Evolutionary conservation across 768 basidiomycete genomes (phyloP), one percentile per base, ranked within the genome.

Genomic region (Calocera viscosa): DNA sequence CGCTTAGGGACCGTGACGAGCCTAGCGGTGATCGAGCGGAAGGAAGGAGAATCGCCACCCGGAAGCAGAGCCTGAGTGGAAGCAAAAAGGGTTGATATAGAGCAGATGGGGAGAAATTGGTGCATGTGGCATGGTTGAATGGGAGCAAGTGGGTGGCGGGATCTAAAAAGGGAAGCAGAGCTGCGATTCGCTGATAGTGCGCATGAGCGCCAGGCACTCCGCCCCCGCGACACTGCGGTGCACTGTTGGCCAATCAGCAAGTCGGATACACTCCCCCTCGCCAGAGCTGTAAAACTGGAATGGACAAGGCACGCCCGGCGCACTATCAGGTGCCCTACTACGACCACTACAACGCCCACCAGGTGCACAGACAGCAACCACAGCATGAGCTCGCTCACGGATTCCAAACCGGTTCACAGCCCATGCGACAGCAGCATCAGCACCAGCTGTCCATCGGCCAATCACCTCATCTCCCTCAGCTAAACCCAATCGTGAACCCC

Each of bases 191-290:
- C 53, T 60, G 53, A 60, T 60, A 60, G 26, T 60, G 53, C n/a
- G n/a, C n/a, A 60, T 60, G 14, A 60, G 53, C 14, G 53, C 30
- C 16, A 16, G 26, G 30, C 53, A 11, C 14, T 60, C 53, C 53
- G 53, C 26, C 53, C 53, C 53, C 53, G 53, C 53, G 53, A 60
- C 53, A 60, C 53, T 60, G 53, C 53, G 53, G 53, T 60, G 53
- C 53, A 60, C 53, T n/a, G 24, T 60, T 26, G 53, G 53, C 53
- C 53, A 60, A 60, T 60, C 53, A 60, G 53, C 53, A 28, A 60
- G 8, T 5, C 14, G 53, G 14, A 60, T 60, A 60, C 53, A 60
- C 53, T 60, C 53, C n/a, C n/a, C n/a, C 26, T 60, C 30, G 14
- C 43, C 43, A 47, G 43, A 47, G n/a, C 43, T 7, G 19, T 47